Conservation (phyloP, 1,284 basidiomycete species). For the Trichosporon sp. region DNA sequence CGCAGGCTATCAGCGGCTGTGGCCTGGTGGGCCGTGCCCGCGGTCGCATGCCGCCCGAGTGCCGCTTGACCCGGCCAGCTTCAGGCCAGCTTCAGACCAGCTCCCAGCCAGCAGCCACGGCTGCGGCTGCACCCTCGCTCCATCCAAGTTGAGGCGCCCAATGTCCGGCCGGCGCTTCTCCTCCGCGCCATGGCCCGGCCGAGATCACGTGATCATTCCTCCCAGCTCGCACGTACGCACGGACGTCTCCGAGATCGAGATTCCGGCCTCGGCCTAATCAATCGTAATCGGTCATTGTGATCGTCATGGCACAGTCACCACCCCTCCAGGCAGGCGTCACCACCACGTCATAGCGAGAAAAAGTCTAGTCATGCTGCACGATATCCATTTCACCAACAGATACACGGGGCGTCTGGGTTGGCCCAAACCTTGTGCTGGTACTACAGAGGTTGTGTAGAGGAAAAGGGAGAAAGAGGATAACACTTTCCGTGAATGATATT, state of each 20-base stretch:
- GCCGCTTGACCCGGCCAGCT: no score
- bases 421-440: neutral
- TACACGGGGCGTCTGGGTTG: slow-evolving; percentile 1
- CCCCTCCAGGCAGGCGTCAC: neutral
- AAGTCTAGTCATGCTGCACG: neutral
- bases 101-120: no score
- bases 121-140: neutral
- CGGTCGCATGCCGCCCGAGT: no score
- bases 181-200: slow-evolving; percentile 3
- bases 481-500: slow-evolving; percentile 1
- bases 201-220: neutral
- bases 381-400: slow-evolving; percentile 5
- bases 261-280: neutral
- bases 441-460: neutral
- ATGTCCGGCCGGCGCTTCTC: slow-evolving; percentile 2
- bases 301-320: neutral
- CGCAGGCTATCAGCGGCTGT: slow-evolving; percentile 1
- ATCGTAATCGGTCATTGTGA: no score
- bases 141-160: neutral
- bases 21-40: neutral
- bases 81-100: no score
- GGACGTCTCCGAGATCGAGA: neutral
- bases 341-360: neutral
- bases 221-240: neutral
- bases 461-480: neutral